phyloP scores from a whole-genome alignment of 140 eudicot species.

The Erigeron philadelphicus region DNA sequence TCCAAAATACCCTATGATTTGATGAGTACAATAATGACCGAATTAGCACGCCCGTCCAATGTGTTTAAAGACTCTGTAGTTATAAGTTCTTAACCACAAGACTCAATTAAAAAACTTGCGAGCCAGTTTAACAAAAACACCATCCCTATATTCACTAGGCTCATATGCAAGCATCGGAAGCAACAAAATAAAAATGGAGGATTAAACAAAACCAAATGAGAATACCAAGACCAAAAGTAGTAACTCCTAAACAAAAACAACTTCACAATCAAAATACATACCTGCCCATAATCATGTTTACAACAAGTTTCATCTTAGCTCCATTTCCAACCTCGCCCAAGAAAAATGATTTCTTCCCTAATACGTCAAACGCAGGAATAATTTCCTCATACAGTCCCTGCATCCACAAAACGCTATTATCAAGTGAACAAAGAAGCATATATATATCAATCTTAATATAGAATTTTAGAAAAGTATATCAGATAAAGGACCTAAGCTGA shows the following conservation, averaged over 20 bases:
- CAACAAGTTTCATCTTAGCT: slow-evolving; percentile 98
- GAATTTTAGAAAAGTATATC: not conserved
- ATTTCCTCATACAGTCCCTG: slow-evolving; percentile 68
- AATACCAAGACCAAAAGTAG: not conserved
- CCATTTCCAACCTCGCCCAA: slow-evolving; percentile 90
- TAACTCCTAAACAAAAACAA: not conserved
- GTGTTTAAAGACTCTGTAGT: not conserved
- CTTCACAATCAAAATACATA: slow-evolving; percentile 21
- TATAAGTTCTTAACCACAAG: not conserved
- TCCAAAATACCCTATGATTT: not conserved
- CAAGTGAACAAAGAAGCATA: not conserved
- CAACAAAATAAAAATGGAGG: not conserved
- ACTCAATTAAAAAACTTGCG: not conserved
- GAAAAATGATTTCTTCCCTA: slow-evolving; percentile 95
- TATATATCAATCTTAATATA: not conserved
- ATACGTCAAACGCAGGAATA: slow-evolving; percentile 77
- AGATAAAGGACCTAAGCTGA: not conserved
- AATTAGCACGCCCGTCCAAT: not conserved
- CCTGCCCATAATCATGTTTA: slow-evolving; percentile 99
- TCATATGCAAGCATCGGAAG: not conserved
- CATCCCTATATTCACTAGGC: not conserved
- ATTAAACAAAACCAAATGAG: not conserved
- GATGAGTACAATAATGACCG: not conserved
- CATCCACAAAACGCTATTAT: slow-evolving; percentile 12
- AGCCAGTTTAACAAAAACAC: not conserved